These are phyloP conservation scores for Pyrenopolyporus hunteri DNA, from an alignment of 495 filamentous ascomycete species.

Conservation along the genomic window DNA sequence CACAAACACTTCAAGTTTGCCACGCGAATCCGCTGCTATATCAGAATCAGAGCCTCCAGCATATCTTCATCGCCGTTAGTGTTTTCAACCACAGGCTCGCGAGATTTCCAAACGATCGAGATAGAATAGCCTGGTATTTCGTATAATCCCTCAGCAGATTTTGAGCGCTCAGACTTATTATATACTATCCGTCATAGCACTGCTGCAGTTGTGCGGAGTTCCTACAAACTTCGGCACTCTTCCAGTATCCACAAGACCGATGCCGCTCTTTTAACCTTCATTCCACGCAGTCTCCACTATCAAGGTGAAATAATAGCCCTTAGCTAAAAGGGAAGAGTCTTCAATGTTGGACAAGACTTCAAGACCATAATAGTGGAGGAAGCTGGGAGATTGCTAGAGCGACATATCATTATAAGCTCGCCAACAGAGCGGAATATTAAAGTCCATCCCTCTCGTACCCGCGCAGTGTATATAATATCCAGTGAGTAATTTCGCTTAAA, in stretches of 20 bases:
- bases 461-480: no score
- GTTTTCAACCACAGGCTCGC: no score
- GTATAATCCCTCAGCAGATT: neutral
- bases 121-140: neutral
- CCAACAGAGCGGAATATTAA: no score
- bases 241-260: neutral
- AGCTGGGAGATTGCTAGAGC: no score
- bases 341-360: neutral
- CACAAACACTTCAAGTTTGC: no score
- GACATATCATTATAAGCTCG: no score
- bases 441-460: no score
- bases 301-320: neutral
- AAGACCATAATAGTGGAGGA: neutral
- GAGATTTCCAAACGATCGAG: neutral
- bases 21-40: no score
- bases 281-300: neutral
- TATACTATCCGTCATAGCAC: neutral
- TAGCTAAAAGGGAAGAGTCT: neutral
- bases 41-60: no score
- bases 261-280: neutral
- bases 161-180: neutral
- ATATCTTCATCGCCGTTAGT: no score
- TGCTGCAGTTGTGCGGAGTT: neutral
- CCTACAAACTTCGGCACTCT: neutral
- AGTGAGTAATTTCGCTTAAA: no score